These are phyloP conservation scores for Paramecium sonneborni DNA, from an alignment of 73 alveolate genomes.

Conservation along the genomic window DNA sequence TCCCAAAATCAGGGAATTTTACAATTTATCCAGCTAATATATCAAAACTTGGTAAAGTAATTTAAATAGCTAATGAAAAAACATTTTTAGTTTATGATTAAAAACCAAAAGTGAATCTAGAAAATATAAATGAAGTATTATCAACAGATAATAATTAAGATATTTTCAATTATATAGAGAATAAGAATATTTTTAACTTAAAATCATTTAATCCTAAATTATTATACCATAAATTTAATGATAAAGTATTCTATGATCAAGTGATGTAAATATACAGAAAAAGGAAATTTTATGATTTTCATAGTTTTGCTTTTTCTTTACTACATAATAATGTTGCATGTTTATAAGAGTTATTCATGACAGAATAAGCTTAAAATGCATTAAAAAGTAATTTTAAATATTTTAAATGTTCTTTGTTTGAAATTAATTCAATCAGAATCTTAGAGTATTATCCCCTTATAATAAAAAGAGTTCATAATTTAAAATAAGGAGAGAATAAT, in stretches of 20 bases:
- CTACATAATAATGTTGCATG: constrained; percentile 83
- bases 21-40: constrained; percentile 87
- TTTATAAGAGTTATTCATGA: constrained; percentile 74
- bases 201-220: constrained; percentile 69
- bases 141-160: constrained; percentile 73
- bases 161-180: constrained; percentile 70
- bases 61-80: constrained; percentile 76
- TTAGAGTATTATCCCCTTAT: constrained; percentile 91
- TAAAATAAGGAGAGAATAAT: constrained; percentile 69
- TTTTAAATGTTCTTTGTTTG: constrained; percentile 28
- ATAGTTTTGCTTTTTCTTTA: constrained; percentile 85
- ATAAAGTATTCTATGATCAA: constrained; percentile 77
- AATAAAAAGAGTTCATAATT: constrained; percentile 90
- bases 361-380: not conserved
- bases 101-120: constrained; percentile 60
- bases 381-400: constrained; percentile 2
- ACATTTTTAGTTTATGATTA: constrained; percentile 67
- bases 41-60: constrained; percentile 75
- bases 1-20: constrained; percentile 88
- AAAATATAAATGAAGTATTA: constrained; percentile 76
- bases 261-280: constrained; percentile 76
- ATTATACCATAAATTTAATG: constrained; percentile 71
- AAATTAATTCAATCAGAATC: constrained; percentile 56
- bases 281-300: constrained; percentile 71
- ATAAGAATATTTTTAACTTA: constrained; percentile 64